Evolutionary conservation across 495 filamentous ascomycete species (phyloP).

Genomic region (Rhypophila decipiens): DNA sequence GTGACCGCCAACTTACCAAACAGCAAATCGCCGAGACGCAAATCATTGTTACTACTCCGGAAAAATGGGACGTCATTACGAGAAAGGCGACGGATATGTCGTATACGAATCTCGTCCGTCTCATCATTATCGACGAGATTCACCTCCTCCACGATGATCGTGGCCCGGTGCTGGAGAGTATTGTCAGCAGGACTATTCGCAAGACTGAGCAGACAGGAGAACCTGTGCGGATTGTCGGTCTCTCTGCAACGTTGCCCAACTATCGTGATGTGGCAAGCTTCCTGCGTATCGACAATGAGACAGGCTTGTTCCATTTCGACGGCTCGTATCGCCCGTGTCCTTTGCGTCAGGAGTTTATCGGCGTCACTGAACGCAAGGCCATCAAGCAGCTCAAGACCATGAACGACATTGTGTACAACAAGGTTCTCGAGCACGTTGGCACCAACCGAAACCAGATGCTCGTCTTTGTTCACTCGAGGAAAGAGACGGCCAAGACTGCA

Average conservation of each 20-base stretch:
- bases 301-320: conserved; percentile 94
- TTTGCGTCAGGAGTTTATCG: conserved; percentile 93
- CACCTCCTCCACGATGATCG: conserved; percentile 96
- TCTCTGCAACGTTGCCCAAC: conserved; percentile 94
- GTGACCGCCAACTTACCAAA: conserved; percentile 97
- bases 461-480: conserved; percentile 96
- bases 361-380: conserved; percentile 93
- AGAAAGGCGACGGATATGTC: conserved; percentile 94
- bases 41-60: conserved; percentile 96
- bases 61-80: conserved; percentile 99
- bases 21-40: conserved; percentile 97
- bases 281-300: conserved; percentile 78
- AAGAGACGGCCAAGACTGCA: conserved; percentile 96
- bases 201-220: conserved; percentile 90
- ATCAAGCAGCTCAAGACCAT: conserved; percentile 99
- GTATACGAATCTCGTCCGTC: conserved; percentile 91
- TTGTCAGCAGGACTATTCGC: conserved; percentile 90
- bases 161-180: conserved; percentile 93
- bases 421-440: conserved; percentile 94
- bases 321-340: conserved; percentile 90
- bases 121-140: conserved; percentile 97
- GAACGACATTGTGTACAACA: conserved; percentile 98
- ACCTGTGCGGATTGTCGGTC: conserved; percentile 80
- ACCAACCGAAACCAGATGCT: conserved; percentile 91
- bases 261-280: conserved; percentile 96